A percentile compares a stretch with the other conserved stretches of the same genome.
These are phyloP conservation scores for Alternaria triticimaculans DNA, from an alignment of 2,329 filamentous ascomycete species.

Conservation along the genomic window DNA sequence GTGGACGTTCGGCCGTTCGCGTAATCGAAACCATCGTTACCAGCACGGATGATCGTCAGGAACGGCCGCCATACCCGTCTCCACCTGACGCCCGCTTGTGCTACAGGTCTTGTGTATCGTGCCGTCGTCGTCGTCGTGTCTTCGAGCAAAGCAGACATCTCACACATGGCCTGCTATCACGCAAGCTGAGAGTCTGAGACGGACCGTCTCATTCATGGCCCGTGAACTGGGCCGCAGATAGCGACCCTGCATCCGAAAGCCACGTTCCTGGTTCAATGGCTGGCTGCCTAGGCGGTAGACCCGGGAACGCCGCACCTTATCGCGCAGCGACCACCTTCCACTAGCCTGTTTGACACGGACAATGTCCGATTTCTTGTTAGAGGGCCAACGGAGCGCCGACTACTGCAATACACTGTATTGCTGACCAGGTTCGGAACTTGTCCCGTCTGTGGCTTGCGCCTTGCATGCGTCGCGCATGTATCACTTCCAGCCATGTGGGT, in stretches of 20 bases:
- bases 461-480: constrained; percentile 8
- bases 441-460: constrained; percentile 13
- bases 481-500: constrained; percentile 11
- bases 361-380: neutral
- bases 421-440: constrained; percentile 6
- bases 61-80: constrained; percentile 7
- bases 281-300: constrained; percentile 6
- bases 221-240: neutral
- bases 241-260: constrained; percentile 4
- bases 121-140: neutral
- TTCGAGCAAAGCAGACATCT: neutral
- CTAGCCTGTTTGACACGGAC: constrained; percentile 9
- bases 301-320: constrained; percentile 14
- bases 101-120: neutral
- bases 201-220: neutral
- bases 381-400: constrained; percentile 1
- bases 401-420: constrained; percentile 3
- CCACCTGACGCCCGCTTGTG: neutral
- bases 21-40: neutral
- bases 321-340: constrained; percentile 4
- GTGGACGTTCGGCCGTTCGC: constrained; percentile 1
- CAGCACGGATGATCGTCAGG: constrained; percentile 6
- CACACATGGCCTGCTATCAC: neutral
- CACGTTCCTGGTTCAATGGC: constrained; percentile 9
- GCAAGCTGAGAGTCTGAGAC: neutral